Evolutionary conservation across 352 stramenopile species (phyloP).

Genomic region (Phytophthora palmivora): DNA sequence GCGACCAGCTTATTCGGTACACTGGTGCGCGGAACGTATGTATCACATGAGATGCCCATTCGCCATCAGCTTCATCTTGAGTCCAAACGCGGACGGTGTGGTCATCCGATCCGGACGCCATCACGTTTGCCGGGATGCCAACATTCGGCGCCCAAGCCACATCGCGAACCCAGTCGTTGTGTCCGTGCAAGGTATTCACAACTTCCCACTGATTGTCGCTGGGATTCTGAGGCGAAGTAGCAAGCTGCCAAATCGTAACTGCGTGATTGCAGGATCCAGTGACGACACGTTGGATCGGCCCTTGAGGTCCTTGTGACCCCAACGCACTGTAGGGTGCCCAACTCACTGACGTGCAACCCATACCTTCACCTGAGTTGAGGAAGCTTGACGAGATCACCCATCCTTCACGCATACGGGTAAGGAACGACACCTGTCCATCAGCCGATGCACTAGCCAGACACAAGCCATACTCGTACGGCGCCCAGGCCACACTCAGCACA

Average conservation of each 20-base stretch:
- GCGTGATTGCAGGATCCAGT: conserved; percentile 73
- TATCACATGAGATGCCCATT: conserved; percentile 71
- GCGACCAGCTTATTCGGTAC: conserved; percentile 88
- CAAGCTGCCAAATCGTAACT: conserved; percentile 71
- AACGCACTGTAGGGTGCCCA: conserved; percentile 90
- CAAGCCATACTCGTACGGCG: conserved; percentile 88
- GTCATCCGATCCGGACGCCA: conserved; percentile 85
- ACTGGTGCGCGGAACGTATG: conserved; percentile 76
- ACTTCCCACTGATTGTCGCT: conserved; percentile 45
- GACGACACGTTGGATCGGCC: conserved; percentile 76
- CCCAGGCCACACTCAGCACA: conserved; percentile 86
- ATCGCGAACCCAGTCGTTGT: conserved; percentile 88
- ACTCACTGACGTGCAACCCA: conserved; percentile 79
- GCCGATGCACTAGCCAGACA: conserved; percentile 81
- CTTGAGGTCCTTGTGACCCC: conserved; percentile 70
- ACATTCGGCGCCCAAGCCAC: conserved; percentile 87
- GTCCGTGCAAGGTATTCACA: conserved; percentile 57
- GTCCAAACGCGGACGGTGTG: conserved; percentile 85
- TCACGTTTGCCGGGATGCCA: conserved; percentile 81
- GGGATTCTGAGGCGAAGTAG: conserved; percentile 37
- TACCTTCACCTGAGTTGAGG: conserved; percentile 74
- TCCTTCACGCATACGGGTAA: conserved; percentile 83
- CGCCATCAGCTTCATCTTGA: conserved; percentile 66
- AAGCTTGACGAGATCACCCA: conserved; percentile 86
- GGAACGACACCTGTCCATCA: conserved; percentile 85